A percentile compares a stretch with the other conserved stretches of the same genome.
Evolutionary conservation across 768 basidiomycete species (phyloP).

Genomic region (Mrakia gelida): DNA sequence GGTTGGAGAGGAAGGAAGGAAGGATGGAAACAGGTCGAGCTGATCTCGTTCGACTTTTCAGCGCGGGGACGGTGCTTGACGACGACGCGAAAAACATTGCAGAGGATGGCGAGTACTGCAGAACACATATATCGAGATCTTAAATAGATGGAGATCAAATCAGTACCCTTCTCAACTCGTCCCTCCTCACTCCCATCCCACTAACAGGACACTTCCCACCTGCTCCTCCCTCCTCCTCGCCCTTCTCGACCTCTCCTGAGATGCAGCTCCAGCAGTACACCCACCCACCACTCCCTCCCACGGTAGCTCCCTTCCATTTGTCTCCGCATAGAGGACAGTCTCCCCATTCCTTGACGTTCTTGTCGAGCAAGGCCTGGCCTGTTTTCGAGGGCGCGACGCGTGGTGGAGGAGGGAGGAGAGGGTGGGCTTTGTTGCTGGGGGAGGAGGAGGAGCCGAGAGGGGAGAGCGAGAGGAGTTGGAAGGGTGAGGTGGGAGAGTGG

Average conservation of each 20-base stretch:
- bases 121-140: background rate
- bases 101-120: background rate
- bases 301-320: constrained; percentile 75
- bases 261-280: constrained; percentile 93
- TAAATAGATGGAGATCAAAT: constrained; percentile 48
- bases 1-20: background rate
- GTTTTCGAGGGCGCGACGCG: constrained; percentile 38
- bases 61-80: background rate
- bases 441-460: constrained; percentile 32
- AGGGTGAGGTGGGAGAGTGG: constrained; percentile 85
- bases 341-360: constrained; percentile 62
- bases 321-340: constrained; percentile 74
- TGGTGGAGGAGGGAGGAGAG: constrained; percentile 15
- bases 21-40: background rate
- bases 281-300: constrained; percentile 77
- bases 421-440: constrained; percentile 20
- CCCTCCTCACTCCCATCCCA: constrained; percentile 64
- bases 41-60: background rate
- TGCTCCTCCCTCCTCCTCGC: constrained; percentile 28
- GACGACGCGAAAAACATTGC: background rate
- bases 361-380: constrained; percentile 59
- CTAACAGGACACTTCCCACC: constrained; percentile 82
- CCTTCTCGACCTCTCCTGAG: constrained; percentile 69
- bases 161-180: constrained; percentile 83
- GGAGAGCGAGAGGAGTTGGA: constrained; percentile 66